Percentiles rank a stretch among this genome's conserved stretches.
Evolutionary conservation across 371 early-diverging fungal genomes (phyloP).

Genomic region (Mucor racemosus): DNA sequence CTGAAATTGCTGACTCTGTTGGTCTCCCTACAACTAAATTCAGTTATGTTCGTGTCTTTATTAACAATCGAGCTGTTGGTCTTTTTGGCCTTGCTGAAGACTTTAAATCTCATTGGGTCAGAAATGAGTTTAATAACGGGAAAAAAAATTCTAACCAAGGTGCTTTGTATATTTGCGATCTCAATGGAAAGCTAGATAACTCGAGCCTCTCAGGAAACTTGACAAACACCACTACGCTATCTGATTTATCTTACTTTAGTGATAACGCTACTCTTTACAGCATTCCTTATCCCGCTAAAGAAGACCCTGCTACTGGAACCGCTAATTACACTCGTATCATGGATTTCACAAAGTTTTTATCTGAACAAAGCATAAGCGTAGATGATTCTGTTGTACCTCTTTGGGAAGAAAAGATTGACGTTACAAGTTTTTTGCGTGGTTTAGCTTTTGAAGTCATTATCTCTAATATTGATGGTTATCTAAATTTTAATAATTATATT

Average conservation of each 20-base stretch:
- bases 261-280: slow-evolving; percentile 29
- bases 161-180: slow-evolving; percentile 26
- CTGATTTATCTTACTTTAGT: slow-evolving; percentile 27
- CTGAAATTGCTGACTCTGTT: slow-evolving; percentile 45
- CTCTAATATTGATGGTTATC: slow-evolving; percentile 30
- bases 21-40: slow-evolving; percentile 50
- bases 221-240: neutral
- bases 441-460: slow-evolving; percentile 22
- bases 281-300: slow-evolving; percentile 13
- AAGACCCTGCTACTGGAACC: slow-evolving; percentile 5
- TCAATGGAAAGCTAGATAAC: slow-evolving; percentile 15
- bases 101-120: slow-evolving; percentile 38
- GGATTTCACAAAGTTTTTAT: slow-evolving; percentile 23
- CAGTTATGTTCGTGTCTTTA: slow-evolving; percentile 36
- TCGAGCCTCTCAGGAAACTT: neutral
- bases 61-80: slow-evolving; percentile 41
- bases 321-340: slow-evolving; percentile 22
- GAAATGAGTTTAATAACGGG: slow-evolving; percentile 36
- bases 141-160: slow-evolving; percentile 26
- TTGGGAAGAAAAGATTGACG: slow-evolving; percentile 23
- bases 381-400: slow-evolving; percentile 17
- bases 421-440: slow-evolving; percentile 21
- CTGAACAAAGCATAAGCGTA: slow-evolving; percentile 3
- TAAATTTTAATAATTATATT: slow-evolving; percentile 38
- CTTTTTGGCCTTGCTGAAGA: slow-evolving; percentile 42